Conservation (phyloP, 148 eudicot genomes). For the Rhododendron simsii region DNA sequence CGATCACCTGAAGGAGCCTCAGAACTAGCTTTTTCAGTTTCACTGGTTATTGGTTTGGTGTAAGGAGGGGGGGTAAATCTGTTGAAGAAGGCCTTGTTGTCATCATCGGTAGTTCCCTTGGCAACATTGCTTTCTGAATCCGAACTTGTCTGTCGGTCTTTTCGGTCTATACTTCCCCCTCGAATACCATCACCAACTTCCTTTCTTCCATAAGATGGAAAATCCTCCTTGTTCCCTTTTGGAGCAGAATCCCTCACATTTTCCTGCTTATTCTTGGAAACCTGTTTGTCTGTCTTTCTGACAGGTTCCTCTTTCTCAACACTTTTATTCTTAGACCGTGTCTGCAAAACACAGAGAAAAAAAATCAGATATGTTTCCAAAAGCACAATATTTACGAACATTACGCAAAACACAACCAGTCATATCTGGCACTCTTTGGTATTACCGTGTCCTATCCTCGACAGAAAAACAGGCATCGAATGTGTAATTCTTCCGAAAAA, state of each 20-base stretch:
- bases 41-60: conserved; percentile 18
- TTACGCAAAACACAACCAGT: neutral
- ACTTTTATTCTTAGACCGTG: neutral
- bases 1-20: neutral
- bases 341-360: conserved; percentile 19
- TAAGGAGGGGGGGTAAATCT: conserved; percentile 45
- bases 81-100: conserved; percentile 27
- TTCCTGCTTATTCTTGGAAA: neutral
- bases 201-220: conserved; percentile 8
- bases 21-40: neutral
- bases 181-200: conserved; percentile 4
- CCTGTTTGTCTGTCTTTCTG: conserved; percentile 11
- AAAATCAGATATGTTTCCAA: neutral
- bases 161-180: neutral
- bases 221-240: conserved; percentile 15
- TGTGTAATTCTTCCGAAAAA: neutral
- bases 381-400: neutral
- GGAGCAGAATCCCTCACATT: conserved; percentile 12
- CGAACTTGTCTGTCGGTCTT: neutral
- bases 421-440: neutral
- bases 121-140: conserved; percentile 8
- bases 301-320: conserved; percentile 9
- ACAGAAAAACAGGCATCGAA: neutral
- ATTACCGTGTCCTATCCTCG: neutral
- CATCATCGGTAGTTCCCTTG: conserved; percentile 16